phyloP scores from a whole-genome alignment of 805 yeast genomes.

The Candida odintsovae region DNA sequence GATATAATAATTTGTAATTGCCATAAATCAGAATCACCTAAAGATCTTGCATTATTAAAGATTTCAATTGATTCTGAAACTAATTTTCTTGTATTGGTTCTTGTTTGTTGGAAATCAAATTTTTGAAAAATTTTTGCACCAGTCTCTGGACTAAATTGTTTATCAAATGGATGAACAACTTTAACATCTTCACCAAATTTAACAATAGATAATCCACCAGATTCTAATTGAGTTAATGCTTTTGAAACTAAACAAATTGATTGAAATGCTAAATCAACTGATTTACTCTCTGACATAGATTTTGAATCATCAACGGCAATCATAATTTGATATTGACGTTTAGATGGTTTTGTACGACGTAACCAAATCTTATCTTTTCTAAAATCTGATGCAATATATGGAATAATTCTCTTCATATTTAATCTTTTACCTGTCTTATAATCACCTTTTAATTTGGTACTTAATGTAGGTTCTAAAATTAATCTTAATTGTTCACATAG shows the following conservation, averaged over 20 bases:
- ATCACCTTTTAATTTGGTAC: constrained; percentile 94
- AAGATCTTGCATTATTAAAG: constrained; percentile 51
- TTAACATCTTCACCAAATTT: constrained; percentile 81
- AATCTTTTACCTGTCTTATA: constrained; percentile 95
- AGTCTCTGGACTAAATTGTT: constrained; percentile 74
- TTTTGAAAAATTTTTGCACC: constrained; percentile 82
- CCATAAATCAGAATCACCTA: constrained; percentile 68
- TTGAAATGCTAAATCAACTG: constrained; percentile 89
- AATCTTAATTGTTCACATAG: constrained; percentile 89
- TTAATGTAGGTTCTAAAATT: constrained; percentile 90
- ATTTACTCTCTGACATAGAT: constrained; percentile 91
- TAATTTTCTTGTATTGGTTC: constrained; percentile 76
- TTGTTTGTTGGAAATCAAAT: constrained; percentile 85
- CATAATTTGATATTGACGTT: constrained; percentile 96
- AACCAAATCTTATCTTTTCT: constrained; percentile 98
- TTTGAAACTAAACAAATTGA: constrained; percentile 90
- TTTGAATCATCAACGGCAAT: constrained; percentile 96
- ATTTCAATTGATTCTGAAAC: constrained; percentile 66
- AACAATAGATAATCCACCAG: constrained; percentile 88
- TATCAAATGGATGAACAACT: constrained; percentile 85
- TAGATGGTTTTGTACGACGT: constrained; percentile 94
- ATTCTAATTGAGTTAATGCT: constrained; percentile 88
- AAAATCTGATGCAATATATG: constrained; percentile 96
- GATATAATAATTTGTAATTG: constrained; percentile 88
- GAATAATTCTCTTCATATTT: constrained; percentile 95